Percentiles rank a stretch among this genome's conserved stretches.
Evolutionary conservation across 176 grass and related monocot species (phyloP).

Genomic region (Triticum dicoccoides): DNA sequence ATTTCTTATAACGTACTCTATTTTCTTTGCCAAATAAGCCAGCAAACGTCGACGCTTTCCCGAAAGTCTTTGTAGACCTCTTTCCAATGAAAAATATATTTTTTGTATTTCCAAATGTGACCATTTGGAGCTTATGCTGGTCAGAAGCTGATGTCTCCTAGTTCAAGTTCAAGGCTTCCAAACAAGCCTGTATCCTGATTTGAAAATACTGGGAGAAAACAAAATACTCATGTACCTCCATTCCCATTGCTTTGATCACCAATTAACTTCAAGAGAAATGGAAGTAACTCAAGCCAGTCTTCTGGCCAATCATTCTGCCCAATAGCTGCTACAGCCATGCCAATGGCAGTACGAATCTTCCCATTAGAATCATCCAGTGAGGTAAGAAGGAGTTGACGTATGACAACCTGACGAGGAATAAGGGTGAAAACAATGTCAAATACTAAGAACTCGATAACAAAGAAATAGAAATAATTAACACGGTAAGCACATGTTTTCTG

Average conservation of each 20-base stretch:
- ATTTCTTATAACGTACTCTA: no score
- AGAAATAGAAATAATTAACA: background rate
- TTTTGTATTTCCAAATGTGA: no score
- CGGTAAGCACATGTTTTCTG: background rate
- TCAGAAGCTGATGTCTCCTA: background rate
- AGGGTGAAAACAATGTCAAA: background rate
- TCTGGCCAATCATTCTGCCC: constrained; percentile 94
- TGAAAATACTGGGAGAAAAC: constrained; percentile 5
- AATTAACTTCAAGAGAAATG: constrained; percentile 85
- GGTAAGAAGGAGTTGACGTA: constrained; percentile 79
- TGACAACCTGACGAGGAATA: constrained; percentile 49
- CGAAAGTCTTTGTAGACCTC: no score
- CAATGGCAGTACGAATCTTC: constrained; percentile 88
- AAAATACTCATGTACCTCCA: constrained; percentile 59
- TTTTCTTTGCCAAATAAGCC: no score
- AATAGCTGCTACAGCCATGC: constrained; percentile 91
- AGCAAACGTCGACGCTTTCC: no score
- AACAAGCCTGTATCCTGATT: background rate
- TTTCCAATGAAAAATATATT: no score
- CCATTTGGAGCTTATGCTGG: background rate
- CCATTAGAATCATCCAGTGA: constrained; percentile 79
- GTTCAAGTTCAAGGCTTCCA: background rate
- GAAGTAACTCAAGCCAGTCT: constrained; percentile 90
- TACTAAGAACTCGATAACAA: background rate
- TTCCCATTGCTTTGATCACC: constrained; percentile 63